phyloP scores from a whole-genome alignment of 352 stramenopile species.

The Phytophthora citrophthora region DNA sequence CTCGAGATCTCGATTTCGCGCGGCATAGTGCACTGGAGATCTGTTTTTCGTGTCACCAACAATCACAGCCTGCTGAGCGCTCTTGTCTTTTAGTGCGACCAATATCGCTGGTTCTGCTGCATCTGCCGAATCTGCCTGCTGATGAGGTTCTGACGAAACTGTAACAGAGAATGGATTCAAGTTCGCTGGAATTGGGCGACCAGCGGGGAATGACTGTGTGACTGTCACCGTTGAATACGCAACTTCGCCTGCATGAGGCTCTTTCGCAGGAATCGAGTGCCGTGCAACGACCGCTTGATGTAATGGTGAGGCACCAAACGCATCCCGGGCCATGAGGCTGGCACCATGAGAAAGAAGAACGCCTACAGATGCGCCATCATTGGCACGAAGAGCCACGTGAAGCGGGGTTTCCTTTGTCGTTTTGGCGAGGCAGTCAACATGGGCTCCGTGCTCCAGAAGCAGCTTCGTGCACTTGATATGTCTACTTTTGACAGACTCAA shows the following conservation, averaged over 20 bases:
- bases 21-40: constrained; percentile 68
- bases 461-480: constrained; percentile 39
- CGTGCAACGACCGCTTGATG: constrained; percentile 51
- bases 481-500: constrained; percentile 46
- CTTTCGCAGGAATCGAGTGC: constrained; percentile 54
- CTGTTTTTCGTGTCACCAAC: constrained; percentile 48
- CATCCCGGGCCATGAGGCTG: constrained; percentile 50
- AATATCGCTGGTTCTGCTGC: constrained; percentile 51
- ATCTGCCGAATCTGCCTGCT: constrained; percentile 1
- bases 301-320: constrained; percentile 44
- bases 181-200: constrained; percentile 15
- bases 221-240: constrained; percentile 47
- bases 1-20: constrained; percentile 65
- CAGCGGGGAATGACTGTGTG: constrained; percentile 20
- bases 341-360: constrained; percentile 54
- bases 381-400: constrained; percentile 49
- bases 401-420: constrained; percentile 50
- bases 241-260: constrained; percentile 65
- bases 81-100: constrained; percentile 55
- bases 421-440: constrained; percentile 51
- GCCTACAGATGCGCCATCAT: constrained; percentile 49
- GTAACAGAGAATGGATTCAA: constrained; percentile 15
- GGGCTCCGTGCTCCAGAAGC: constrained; percentile 50
- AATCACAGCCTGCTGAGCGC: constrained; percentile 52
- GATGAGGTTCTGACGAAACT: constrained; percentile 9